Percentiles rank a stretch among this genome's conserved stretches.
Conservation (phyloP, 1,284 basidiomycete species). For the Puccinia polysora region DNA sequence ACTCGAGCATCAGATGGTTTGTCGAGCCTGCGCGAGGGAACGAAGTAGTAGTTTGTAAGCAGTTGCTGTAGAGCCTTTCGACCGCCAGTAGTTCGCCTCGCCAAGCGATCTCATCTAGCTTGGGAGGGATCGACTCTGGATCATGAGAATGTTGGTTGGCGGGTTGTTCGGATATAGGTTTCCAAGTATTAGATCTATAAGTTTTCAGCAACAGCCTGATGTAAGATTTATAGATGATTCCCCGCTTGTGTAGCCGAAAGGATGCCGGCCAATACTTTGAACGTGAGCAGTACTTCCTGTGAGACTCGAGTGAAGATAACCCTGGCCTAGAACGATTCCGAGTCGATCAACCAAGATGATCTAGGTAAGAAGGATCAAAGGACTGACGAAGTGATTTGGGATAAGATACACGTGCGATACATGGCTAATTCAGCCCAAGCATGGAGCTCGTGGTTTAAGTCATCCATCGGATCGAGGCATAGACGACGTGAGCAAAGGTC, state of each 20-base stretch:
- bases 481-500: conserved; percentile 15
- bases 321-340: conserved; percentile 13
- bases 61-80: conserved; percentile 9
- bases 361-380: neutral
- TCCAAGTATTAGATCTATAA: conserved; percentile 19
- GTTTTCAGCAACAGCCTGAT: conserved; percentile 28
- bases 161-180: neutral
- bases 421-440: conserved; percentile 34
- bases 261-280: conserved; percentile 30
- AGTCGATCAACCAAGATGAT: neutral
- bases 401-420: conserved; percentile 24
- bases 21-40: conserved; percentile 22
- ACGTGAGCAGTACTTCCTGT: conserved; percentile 14
- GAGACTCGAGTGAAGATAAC: conserved; percentile 20
- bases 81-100: conserved; percentile 15
- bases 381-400: neutral
- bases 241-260: conserved; percentile 35
- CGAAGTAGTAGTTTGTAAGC: conserved; percentile 5
- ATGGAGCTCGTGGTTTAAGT: conserved; percentile 31
- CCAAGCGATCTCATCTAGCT: conserved; percentile 6
- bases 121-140: neutral
- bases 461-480: neutral
- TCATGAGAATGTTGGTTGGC: conserved; percentile 19
- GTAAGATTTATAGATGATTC: conserved; percentile 31
- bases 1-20: conserved; percentile 28